These are phyloP conservation scores for Tuber melanosporum DNA, from an alignment of 495 filamentous ascomycete genomes.

Conservation along the genomic window DNA sequence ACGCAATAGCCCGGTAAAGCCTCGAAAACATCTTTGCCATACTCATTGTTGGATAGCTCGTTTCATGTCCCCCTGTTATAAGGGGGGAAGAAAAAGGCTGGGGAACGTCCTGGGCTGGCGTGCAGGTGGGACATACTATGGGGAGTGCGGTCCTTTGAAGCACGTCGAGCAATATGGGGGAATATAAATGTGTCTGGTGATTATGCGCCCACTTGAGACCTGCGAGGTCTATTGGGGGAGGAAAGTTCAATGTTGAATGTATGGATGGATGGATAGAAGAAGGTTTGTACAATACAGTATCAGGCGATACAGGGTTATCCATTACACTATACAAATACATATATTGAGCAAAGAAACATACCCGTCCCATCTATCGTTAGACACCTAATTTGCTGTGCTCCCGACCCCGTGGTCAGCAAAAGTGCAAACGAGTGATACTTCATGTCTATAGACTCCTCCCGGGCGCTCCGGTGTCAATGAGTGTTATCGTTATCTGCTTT, in stretches of 20 bases:
- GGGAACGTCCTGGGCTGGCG: neutral
- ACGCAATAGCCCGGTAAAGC: neutral
- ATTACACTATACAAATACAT: constrained; percentile 5
- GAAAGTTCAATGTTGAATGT: neutral
- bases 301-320: neutral
- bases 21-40: neutral
- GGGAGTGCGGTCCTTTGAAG: neutral
- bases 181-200: neutral
- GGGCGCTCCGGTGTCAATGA: neutral
- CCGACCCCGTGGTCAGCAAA: neutral
- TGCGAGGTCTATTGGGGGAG: neutral
- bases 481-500: neutral
- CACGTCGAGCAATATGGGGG: neutral
- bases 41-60: neutral
- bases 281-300: neutral
- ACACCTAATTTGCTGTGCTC: neutral
- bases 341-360: neutral
- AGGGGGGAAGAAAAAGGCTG: neutral
- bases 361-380: neutral
- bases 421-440: neutral
- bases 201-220: neutral
- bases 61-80: neutral
- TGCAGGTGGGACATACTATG: neutral
- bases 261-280: neutral
- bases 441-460: neutral